Evolutionary conservation across 1,284 basidiomycete genomes (phyloP), one percentile per base, ranked within the genome.

Genomic region (Naganishia sp.): DNA sequence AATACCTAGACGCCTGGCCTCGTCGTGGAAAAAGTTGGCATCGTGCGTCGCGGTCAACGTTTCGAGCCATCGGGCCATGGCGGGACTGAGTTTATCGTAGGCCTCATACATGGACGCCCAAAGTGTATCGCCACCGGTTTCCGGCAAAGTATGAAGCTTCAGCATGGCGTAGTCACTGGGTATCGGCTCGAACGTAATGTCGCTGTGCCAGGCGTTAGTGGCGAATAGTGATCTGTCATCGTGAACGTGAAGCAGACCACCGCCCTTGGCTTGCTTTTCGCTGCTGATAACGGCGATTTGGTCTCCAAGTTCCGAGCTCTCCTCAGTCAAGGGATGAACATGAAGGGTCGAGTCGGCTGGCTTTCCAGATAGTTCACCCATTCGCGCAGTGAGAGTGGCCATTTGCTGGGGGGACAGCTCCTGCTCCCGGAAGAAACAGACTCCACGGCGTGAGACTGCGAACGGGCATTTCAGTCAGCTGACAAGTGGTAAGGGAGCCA

Each of bases 181-280:
- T 1, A 87, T 81, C 7, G 77, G 81, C 75, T 90, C 88, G 71
- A 89, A 90, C 0, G 86, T 86, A 72, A 89, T 87, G 75, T 90
- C 88, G 0, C 68, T 68, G 52, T 75, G 74, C 70, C 70, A 74
- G 23, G 73, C 74, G 31, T 68, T 63, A 23, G 64, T 69, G 4
- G 72, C 71, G 68, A 69, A 76, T 21, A 70, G 59, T 11, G 73
- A 73, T 42, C 78, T 73, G 44, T 78, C 75, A 33, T 79, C 76
- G 53, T 54, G 59, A 1, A 59, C 53, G 16, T 66, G 65, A 23
- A 57, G 49, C n/a, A 66, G 36, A 18, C 65, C 65, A 7, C 65
- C 65, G n/a, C 65, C 65, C 33, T 66, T 66, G 50, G 57, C 57
- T 43, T 66, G 65, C 53, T 66, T 66, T 54, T 65, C 59, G 49